Conservation (phyloP, 371 early-diverging fungal species). For the Lichtheimia ornata region DNA sequence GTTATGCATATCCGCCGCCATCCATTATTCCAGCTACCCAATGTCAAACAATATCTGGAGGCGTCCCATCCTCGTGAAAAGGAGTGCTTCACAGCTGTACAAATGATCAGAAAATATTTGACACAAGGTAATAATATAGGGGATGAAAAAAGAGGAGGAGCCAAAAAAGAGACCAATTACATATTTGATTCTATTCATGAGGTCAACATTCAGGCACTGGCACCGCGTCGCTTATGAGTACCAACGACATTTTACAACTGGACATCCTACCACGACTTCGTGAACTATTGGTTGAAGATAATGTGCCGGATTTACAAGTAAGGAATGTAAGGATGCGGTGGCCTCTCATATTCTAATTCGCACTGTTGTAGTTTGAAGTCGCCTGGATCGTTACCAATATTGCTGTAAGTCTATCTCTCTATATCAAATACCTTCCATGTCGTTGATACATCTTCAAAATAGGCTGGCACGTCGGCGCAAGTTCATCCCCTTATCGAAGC, state of each 20-base stretch:
- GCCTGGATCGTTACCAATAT: slow-evolving; percentile 67
- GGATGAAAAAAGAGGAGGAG: background rate
- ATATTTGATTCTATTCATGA: background rate
- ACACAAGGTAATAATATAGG: slow-evolving; percentile 34
- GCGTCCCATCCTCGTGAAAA: slow-evolving; percentile 8
- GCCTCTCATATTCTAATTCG: background rate
- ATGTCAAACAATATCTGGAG: slow-evolving; percentile 15
- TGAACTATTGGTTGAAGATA: slow-evolving; percentile 23
- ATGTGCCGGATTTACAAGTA: slow-evolving; percentile 31
- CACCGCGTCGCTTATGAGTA: slow-evolving; percentile 13
- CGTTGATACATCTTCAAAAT: slow-evolving; percentile 1
- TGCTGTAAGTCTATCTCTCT: slow-evolving; percentile 46
- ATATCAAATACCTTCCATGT: background rate
- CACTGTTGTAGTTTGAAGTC: slow-evolving; percentile 51
- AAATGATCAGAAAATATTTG: slow-evolving; percentile 36
- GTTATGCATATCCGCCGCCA: too few relatives aligned
- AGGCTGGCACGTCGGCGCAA: slow-evolving; percentile 61
- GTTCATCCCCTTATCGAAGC: slow-evolving; percentile 46
- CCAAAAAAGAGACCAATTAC: background rate
- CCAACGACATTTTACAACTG: slow-evolving; percentile 34
- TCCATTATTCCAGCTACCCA: slow-evolving; percentile 7
- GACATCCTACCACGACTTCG: slow-evolving; percentile 39
- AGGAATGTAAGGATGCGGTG: background rate
- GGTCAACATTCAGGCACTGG: slow-evolving; percentile 10
- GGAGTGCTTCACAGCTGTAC: slow-evolving; percentile 20